Evolutionary conservation across 306 rosid species (phyloP), one percentile per base, ranked within the genome.

Genomic region (Fragaria iinumae): DNA sequence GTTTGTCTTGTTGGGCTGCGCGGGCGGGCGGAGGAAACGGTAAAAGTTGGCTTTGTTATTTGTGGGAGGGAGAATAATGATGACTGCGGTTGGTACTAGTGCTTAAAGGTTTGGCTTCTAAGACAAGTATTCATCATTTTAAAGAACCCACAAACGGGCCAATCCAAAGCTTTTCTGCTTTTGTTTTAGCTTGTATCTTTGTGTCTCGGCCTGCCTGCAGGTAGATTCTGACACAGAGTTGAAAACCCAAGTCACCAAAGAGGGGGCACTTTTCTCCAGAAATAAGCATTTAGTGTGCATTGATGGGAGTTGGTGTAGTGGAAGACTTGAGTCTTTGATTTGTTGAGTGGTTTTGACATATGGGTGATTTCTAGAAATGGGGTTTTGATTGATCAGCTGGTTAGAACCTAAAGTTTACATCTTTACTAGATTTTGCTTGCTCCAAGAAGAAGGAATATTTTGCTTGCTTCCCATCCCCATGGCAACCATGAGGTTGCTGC

Each of bases 121-220:
- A 83, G 85, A 77, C 83, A 83, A 80, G 87, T 75, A 12, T 47
- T 83, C 81, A 80, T 77, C 82, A 84, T 80, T 59, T 60, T 9
- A 73, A 65, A 56, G 50, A 27, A 77, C 34, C 34, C 75, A 41
- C 6, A 11, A 49, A 59, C 60, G 52, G 49, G 66, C 48, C 65
- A 17, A 23, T 34, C 47, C 66, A 59, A 75, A 75, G 23, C 67
- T 53, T 38, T 38, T 50, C 21, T 38, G 20, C 17, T 34, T 38
- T 25, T 32, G 11, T 53, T n/a, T 52, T 59, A 12, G 38, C 67
- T 27, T 68, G 11, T 70, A 64, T 23, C 36, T 67, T 23, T 49
- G 50, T 50, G 53, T 27, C 74, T 65, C 57, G 36, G 48, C 55
- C 32, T 65, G 69, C 60, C 74, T 21, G 69, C 44, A 29, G 60